Base-by-base conservation (phyloP, 2,329 filamentous ascomycete species). In the Aspergillus sp. region DNA sequence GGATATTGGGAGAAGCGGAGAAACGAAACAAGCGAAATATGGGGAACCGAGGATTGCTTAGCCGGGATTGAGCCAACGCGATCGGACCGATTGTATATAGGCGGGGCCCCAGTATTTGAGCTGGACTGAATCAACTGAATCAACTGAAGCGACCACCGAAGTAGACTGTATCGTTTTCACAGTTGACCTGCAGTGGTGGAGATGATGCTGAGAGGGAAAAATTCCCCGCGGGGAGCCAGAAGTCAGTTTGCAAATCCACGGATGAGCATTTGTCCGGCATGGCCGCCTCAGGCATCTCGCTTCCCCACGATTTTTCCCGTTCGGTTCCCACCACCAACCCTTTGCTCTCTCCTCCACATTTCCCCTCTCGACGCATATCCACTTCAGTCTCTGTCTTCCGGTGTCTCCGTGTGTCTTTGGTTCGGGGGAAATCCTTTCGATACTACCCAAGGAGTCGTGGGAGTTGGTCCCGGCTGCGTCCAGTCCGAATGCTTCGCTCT, bases 11-110 rank as follows among this genome's bases (percentile, higher is more conserved):
- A 38, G 35, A 56, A 52, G 56, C 57, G 56, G 56, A 60, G 58
- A 59, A 60, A 53, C 40, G 57, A 56, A 58, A 59, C 20, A 50
- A 44, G 36, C 35, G 35, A 56, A 57, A 45, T 53, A 44, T 54
- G 51, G 56, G 56, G 56, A 56, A 51, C 51, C 46, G 46, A 26
- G 26, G 42, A 55, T 53, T 49, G 53, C 53, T 59, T 60, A 60
- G 49, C 58, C 58, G 50, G 26, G 26, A 2, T 30, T 30, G 8
- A 43, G 24, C 30, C 4, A 8, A 13, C 36, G 14, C 47, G 13
- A 19, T 32, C 24, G 38, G 36, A 30, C 26, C 26, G 26, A 9
- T 30, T 30, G 26, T 11, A 11, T 3, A 30, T 30, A 7, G 22
- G 7, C 10, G 8, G 6, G 26, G 8, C 3, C 26, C 26, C 10